Conservation (phyloP, 1,284 basidiomycete genomes). For the Inonotus obliquus region DNA sequence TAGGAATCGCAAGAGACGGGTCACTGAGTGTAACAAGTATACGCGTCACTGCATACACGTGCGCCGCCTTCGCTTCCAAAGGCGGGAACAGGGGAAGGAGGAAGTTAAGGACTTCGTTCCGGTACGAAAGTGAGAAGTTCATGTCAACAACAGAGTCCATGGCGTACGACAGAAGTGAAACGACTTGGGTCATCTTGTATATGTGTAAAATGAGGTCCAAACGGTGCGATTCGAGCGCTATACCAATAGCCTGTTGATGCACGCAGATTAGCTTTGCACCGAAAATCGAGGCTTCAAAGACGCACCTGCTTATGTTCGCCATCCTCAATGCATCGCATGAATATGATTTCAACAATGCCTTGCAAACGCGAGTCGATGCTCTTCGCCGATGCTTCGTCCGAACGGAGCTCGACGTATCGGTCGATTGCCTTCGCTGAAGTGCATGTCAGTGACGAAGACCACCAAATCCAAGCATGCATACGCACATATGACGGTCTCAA, state of each 20-base stretch:
- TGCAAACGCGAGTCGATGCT: conserved; percentile 77
- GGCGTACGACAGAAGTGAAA: conserved; percentile 79
- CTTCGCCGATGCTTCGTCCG: conserved; percentile 43
- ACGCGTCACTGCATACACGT: conserved; percentile 76
- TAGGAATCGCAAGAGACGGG: conserved; percentile 64
- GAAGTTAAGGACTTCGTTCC: conserved; percentile 81
- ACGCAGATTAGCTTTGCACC: conserved; percentile 4
- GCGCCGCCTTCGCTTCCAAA: conserved; percentile 67
- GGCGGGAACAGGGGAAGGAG: conserved; percentile 79
- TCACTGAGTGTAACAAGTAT: conserved; percentile 85
- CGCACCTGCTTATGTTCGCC: conserved; percentile 85
- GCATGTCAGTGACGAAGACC: conserved; percentile 12
- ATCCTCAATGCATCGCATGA: conserved; percentile 77
- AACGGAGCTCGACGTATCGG: conserved; percentile 70
- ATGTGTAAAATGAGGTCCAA: conserved; percentile 81
- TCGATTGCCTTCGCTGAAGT: conserved; percentile 87
- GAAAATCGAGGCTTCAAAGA: conserved; percentile 10
- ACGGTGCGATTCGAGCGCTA: conserved; percentile 86
- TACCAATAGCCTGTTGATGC: conserved; percentile 76
- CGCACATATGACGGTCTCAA: conserved; percentile 91
- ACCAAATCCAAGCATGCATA: conserved; percentile 22
- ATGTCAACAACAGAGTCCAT: conserved; percentile 87
- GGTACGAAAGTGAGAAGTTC: conserved; percentile 76
- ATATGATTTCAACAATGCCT: conserved; percentile 83
- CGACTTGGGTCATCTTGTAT: conserved; percentile 69